Evolutionary conservation across 345 rosid species (phyloP).

Genomic region (Conringia planisiliqua): DNA sequence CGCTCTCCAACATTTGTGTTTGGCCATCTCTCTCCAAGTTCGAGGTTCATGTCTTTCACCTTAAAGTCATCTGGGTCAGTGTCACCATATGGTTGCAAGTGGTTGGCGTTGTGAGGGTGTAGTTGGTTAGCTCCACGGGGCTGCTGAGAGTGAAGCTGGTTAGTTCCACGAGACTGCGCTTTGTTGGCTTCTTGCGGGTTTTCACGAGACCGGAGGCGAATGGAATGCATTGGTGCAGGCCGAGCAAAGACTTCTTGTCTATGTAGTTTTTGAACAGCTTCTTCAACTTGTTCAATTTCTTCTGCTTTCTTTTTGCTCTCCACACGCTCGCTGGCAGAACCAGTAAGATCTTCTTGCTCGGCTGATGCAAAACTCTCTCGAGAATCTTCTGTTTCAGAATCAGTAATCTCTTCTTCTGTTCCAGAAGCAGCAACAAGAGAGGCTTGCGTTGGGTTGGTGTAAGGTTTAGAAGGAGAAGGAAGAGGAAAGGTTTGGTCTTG

Average conservation of each 20-base stretch:
- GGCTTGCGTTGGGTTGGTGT: slow-evolving; percentile 2
- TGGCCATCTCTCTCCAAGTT: slow-evolving; percentile 73
- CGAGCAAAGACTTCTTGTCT: slow-evolving; percentile 38
- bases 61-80: slow-evolving; percentile 47
- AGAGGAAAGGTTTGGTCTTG: slow-evolving; percentile 6
- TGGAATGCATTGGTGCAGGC: slow-evolving; percentile 36
- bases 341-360: slow-evolving; percentile 17
- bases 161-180: slow-evolving; percentile 11
- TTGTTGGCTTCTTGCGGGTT: slow-evolving; percentile 8
- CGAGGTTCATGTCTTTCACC: slow-evolving; percentile 66
- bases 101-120: slow-evolving; percentile 20
- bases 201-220: slow-evolving; percentile 33
- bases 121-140: slow-evolving; percentile 24
- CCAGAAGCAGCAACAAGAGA: background rate
- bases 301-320: background rate
- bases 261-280: slow-evolving; percentile 25
- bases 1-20: slow-evolving; percentile 52
- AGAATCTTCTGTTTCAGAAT: slow-evolving; percentile 29
- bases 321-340: background rate
- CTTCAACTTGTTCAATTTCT: slow-evolving; percentile 5
- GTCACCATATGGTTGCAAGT: slow-evolving; percentile 15
- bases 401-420: slow-evolving; percentile 25
- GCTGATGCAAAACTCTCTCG: slow-evolving; percentile 21
- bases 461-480: background rate
- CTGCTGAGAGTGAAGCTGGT: slow-evolving; percentile 18